Conservation (phyloP, 202 grass and related monocot species). For the Eragrostis tef region DNA sequence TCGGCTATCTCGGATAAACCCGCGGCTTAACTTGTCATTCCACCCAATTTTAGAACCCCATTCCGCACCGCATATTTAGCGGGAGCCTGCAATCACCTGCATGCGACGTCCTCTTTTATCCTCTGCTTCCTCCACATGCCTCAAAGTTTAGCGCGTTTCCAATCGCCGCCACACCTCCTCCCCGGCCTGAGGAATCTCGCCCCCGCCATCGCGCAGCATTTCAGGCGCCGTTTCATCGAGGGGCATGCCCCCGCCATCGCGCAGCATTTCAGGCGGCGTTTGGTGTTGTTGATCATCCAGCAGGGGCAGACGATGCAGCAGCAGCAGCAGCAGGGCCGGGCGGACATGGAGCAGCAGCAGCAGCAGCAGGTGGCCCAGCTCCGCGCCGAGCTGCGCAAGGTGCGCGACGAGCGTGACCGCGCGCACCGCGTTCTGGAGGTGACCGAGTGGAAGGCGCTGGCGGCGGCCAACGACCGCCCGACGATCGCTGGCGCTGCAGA, state of each 20-base stretch:
- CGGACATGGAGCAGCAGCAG: conserved; percentile 62
- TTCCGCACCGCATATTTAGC: conserved; percentile 41
- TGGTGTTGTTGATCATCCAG: background rate
- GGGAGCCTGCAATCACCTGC: background rate
- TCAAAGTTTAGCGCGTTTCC: conserved; percentile 50
- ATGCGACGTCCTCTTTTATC: conserved; percentile 36
- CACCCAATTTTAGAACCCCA: conserved; percentile 41
- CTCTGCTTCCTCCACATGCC: conserved; percentile 33
- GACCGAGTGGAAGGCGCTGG: conserved; percentile 60
- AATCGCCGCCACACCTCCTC: conserved; percentile 16
- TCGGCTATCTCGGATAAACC: background rate
- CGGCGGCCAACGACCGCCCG: conserved; percentile 43
- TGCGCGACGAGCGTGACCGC: conserved; percentile 62
- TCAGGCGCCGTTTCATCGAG: background rate
- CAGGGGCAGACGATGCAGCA: conserved; percentile 16
- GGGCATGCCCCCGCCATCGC: conserved; percentile 14
- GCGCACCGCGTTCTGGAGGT: conserved; percentile 68
- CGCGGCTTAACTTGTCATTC: conserved; percentile 13
- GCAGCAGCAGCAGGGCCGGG: conserved; percentile 22
- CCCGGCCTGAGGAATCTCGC: conserved; percentile 16
- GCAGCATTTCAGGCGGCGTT: conserved; percentile 14
- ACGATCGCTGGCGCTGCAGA: conserved; percentile 61
- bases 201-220: conserved; percentile 27
- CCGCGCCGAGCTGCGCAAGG: conserved; percentile 68
- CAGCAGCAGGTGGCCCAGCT: conserved; percentile 69